Percentiles rank a stretch among this genome's conserved stretches.
These are phyloP conservation scores for Gynandropsis gynandra DNA, from an alignment of 345 rosid genomes.

Conservation along the genomic window DNA sequence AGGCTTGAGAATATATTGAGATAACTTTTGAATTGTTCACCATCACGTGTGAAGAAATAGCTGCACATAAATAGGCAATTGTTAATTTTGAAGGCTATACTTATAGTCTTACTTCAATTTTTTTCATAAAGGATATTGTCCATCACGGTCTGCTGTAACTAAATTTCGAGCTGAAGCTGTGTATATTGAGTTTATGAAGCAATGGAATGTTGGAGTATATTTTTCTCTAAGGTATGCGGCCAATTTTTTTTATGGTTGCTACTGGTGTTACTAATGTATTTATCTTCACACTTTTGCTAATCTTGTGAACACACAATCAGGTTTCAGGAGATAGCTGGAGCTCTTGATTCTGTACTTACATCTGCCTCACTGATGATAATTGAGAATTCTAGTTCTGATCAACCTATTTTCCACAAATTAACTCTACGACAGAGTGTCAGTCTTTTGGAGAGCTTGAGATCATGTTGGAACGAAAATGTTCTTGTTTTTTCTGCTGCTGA, in stretches of 20 bases:
- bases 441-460: constrained; percentile 75
- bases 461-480: constrained; percentile 96
- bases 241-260: constrained; percentile 9
- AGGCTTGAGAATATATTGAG: constrained; percentile 12
- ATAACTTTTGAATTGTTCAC: constrained; percentile 11
- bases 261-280: constrained; percentile 2
- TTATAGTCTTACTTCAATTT: constrained; percentile 22
- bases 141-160: constrained; percentile 86
- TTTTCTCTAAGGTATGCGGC: constrained; percentile 75
- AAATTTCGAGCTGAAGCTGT: constrained; percentile 72
- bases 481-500: constrained; percentile 82
- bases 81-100: constrained; percentile 4
- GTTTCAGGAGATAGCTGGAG: constrained; percentile 98
- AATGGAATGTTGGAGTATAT: constrained; percentile 94
- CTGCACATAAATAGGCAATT: background rate
- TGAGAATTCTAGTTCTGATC: constrained; percentile 44
- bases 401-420: constrained; percentile 32
- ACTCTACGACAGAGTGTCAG: constrained; percentile 67
- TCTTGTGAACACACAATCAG: constrained; percentile 32
- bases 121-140: constrained; percentile 87
- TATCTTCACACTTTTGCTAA: constrained; percentile 15
- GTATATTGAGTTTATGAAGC: constrained; percentile 81
- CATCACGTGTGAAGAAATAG: background rate
- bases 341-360: constrained; percentile 69
- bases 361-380: constrained; percentile 56